These are phyloP conservation scores for Syzygium jambos DNA, from an alignment of 345 rosid genomes.

Conservation along the genomic window DNA sequence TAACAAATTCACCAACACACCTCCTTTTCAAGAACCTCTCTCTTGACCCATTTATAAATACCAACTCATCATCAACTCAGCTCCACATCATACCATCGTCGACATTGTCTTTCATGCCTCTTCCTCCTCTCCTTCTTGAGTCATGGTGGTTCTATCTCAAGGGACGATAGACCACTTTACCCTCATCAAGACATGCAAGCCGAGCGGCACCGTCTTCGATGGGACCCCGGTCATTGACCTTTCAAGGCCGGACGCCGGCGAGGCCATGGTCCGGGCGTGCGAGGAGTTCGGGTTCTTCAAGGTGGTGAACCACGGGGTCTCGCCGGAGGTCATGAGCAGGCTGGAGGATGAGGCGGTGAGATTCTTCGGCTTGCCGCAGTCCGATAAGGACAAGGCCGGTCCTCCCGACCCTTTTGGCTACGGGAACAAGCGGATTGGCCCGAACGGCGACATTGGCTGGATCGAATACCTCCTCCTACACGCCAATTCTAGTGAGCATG, in stretches of 20 bases:
- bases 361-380: conserved; percentile 57
- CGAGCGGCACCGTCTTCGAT: conserved; percentile 14
- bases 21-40: neutral
- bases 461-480: conserved; percentile 62
- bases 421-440: conserved; percentile 60
- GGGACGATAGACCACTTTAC: conserved; percentile 42
- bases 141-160: conserved; percentile 70
- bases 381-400: conserved; percentile 48
- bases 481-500: conserved; percentile 20
- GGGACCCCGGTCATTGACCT: conserved; percentile 61
- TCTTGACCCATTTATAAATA: neutral
- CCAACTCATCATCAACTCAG: neutral
- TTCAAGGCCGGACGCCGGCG: conserved; percentile 46
- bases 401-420: conserved; percentile 85
- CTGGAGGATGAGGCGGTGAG: conserved; percentile 44
- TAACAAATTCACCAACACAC: neutral
- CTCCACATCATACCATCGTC: neutral
- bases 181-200: conserved; percentile 52
- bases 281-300: conserved; percentile 77
- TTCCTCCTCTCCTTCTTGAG: neutral
- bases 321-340: conserved; percentile 30
- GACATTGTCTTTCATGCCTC: neutral
- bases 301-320: conserved; percentile 71
- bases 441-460: conserved; percentile 75
- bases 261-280: conserved; percentile 48